A percentile compares a stretch with the other conserved stretches of the same genome.
Evolutionary conservation across 768 basidiomycete genomes (phyloP).

Genomic region (Rhizopogon vesiculosus): DNA sequence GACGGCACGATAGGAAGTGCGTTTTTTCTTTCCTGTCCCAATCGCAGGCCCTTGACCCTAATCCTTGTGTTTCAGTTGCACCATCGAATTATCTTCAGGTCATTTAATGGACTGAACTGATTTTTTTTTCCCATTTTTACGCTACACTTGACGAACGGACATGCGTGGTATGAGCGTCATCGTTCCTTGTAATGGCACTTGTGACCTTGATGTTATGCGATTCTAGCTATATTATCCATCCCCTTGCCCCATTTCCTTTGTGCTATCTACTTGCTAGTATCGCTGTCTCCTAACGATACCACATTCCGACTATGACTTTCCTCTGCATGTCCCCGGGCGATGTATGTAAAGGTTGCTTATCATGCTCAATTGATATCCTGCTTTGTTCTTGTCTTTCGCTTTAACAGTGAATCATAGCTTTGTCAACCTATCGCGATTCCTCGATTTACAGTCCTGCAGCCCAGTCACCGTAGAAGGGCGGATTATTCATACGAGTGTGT

Average conservation of each 20-base stretch:
- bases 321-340: constrained; percentile 9
- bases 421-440: neutral
- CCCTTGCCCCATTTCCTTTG: constrained; percentile 9
- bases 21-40: constrained; percentile 24
- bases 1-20: constrained; percentile 77
- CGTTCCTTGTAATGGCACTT: constrained; percentile 23
- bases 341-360: constrained; percentile 1
- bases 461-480: too few species aligned
- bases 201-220: constrained; percentile 18
- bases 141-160: constrained; percentile 18
- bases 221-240: constrained; percentile 25
- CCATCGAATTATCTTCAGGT: constrained; percentile 85
- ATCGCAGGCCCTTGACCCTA: constrained; percentile 5
- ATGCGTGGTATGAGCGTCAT: constrained; percentile 26
- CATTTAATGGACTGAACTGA: constrained; percentile 41
- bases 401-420: neutral
- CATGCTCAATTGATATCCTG: neutral
- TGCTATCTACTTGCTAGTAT: constrained; percentile 20
- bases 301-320: constrained; percentile 11
- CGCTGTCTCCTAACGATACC: constrained; percentile 23
- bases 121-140: constrained; percentile 3
- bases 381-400: neutral
- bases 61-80: constrained; percentile 46
- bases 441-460: too few species aligned
- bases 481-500: too few species aligned